phyloP scores from a whole-genome alignment of 805 yeast genomes.

The Kodamaea lidongshanica region DNA sequence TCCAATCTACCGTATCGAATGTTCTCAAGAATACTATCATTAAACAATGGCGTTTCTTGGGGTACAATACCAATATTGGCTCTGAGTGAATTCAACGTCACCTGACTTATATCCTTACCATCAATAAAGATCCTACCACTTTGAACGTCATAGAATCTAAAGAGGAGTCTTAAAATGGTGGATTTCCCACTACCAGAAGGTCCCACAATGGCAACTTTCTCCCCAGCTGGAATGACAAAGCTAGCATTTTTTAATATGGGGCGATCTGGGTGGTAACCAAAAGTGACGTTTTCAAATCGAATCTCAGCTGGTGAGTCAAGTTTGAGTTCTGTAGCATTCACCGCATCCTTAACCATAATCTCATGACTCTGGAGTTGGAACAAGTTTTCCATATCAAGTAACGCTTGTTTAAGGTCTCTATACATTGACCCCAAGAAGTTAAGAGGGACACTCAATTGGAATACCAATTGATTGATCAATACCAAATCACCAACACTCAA shows the following conservation, averaged over 20 bases:
- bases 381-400: slow-evolving; percentile 92
- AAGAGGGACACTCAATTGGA: slow-evolving; percentile 90
- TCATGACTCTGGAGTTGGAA: slow-evolving; percentile 78
- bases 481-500: slow-evolving; percentile 94
- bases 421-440: slow-evolving; percentile 94
- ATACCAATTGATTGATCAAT: slow-evolving; percentile 88
- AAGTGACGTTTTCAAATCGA: slow-evolving; percentile 81
- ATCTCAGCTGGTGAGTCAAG: slow-evolving; percentile 67
- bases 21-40: slow-evolving; percentile 83
- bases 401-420: slow-evolving; percentile 86
- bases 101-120: slow-evolving; percentile 77
- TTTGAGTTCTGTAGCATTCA: slow-evolving; percentile 55
- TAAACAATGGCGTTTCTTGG: slow-evolving; percentile 93
- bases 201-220: slow-evolving; percentile 90
- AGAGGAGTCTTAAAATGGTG: slow-evolving; percentile 74
- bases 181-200: slow-evolving; percentile 96
- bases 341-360: slow-evolving; percentile 56
- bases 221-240: slow-evolving; percentile 84
- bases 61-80: slow-evolving; percentile 86
- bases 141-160: slow-evolving; percentile 82
- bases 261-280: slow-evolving; percentile 86
- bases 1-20: slow-evolving; percentile 76
- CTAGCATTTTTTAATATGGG: slow-evolving; percentile 77
- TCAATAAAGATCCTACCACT: slow-evolving; percentile 76
- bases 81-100: slow-evolving; percentile 71